Evolutionary conservation across 2,329 filamentous ascomycete genomes (phyloP).

Genomic region (Aspergillus sp.): DNA sequence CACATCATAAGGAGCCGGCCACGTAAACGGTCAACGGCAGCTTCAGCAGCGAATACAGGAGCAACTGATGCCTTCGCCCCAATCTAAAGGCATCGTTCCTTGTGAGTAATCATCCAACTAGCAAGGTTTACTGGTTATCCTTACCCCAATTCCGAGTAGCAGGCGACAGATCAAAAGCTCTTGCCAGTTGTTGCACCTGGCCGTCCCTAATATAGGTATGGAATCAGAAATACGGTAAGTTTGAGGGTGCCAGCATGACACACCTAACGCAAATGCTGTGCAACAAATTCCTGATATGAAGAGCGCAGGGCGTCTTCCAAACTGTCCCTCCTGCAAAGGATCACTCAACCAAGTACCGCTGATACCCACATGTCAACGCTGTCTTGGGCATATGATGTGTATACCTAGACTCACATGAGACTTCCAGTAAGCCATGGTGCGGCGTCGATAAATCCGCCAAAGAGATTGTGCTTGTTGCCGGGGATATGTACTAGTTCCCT

Average conservation of each 20-base stretch:
- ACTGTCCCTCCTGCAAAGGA: constrained; percentile 18
- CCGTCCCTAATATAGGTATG: constrained; percentile 11
- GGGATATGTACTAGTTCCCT: not conserved
- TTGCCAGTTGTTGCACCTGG: constrained; percentile 12
- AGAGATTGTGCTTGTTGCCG: not conserved
- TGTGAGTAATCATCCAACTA: not conserved
- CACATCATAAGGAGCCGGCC: constrained; percentile 8
- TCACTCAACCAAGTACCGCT: constrained; percentile 24
- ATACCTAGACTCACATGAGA: constrained; percentile 11
- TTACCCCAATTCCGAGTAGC: constrained; percentile 1
- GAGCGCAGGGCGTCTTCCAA: constrained; percentile 36
- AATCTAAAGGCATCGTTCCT: not conserved
- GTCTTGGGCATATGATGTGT: too few species aligned
- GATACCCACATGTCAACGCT: not conserved
- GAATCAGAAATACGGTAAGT: not conserved
- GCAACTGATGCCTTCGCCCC: constrained; percentile 1
- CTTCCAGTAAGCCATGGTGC: constrained; percentile 20
- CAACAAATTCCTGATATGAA: constrained; percentile 38
- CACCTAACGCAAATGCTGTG: constrained; percentile 16
- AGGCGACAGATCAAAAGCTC: not conserved
- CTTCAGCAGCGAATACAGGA: constrained; percentile 3
- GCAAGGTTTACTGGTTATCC: not conserved
- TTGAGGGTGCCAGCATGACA: not conserved
- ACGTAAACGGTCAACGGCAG: not conserved
- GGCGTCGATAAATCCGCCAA: constrained; percentile 11